Conservation (phyloP, 2,329 filamentous ascomycete species). For the Penicillium sp. region DNA sequence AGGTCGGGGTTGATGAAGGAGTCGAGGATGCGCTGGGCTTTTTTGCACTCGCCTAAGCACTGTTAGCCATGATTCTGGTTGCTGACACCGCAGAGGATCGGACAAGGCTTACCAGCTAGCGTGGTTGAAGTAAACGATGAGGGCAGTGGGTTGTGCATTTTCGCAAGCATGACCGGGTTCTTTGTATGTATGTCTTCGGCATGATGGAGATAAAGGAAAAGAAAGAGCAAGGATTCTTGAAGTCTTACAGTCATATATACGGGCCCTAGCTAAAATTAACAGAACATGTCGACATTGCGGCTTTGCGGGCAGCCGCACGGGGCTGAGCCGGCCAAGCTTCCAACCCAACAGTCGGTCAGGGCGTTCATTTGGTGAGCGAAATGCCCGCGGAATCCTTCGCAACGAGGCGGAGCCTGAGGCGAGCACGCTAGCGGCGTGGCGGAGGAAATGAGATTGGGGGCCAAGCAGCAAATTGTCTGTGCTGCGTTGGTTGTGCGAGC, state of each 20-base stretch:
- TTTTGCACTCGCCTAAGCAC: constrained; percentile 18
- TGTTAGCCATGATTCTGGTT: background rate
- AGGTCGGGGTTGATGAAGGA: constrained; percentile 18
- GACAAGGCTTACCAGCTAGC: background rate
- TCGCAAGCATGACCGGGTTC: constrained; percentile 3
- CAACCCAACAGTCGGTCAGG: background rate
- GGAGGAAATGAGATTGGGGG: constrained; percentile 7
- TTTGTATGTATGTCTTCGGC: background rate
- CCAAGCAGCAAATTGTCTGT: background rate
- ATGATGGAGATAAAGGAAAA: constrained; percentile 4
- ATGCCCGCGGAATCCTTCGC: background rate
- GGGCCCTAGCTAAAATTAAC: background rate
- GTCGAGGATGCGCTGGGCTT: constrained; percentile 13
- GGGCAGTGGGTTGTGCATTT: constrained; percentile 7
- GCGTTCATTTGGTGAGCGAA: background rate
- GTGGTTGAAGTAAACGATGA: constrained; percentile 5
- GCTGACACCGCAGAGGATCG: background rate
- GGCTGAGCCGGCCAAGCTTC: background rate
- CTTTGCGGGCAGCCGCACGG: background rate
- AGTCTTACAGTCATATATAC: background rate
- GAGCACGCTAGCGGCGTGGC: background rate
- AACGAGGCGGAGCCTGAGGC: background rate
- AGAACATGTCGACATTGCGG: background rate
- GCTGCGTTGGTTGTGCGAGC: background rate
- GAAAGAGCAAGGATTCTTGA: background rate